Evolutionary conservation across 2,329 filamentous ascomycete species (phyloP).

Genomic region (Fusarium napiforme): DNA sequence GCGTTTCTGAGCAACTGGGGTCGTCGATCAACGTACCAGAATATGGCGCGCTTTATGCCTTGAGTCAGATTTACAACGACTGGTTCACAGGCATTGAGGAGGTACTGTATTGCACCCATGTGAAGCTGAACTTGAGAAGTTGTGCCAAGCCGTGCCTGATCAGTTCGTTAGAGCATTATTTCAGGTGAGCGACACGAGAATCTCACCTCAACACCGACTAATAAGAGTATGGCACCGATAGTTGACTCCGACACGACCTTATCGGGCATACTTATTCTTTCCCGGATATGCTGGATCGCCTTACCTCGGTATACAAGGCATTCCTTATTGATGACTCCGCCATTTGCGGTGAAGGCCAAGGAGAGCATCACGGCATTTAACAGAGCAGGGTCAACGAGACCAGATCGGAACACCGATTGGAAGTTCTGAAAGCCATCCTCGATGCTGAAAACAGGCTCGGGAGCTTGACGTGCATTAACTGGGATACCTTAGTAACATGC

Average conservation of each 20-base stretch:
- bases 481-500: accelerated
- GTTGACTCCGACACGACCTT: constrained; percentile 50
- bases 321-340: constrained; percentile 44
- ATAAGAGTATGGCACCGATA: constrained; percentile 54
- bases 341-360: constrained; percentile 47
- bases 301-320: constrained; percentile 51
- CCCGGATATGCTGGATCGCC: constrained; percentile 48
- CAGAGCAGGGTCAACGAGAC: constrained; percentile 51
- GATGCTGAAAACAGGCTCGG: constrained; percentile 53
- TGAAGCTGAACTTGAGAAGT: constrained; percentile 54
- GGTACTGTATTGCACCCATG: constrained; percentile 51
- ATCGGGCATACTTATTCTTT: constrained; percentile 46
- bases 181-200: accelerated
- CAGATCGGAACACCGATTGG: constrained; percentile 48
- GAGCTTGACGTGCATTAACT: constrained; percentile 43
- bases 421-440: constrained; percentile 54
- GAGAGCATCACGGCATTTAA: constrained; percentile 55
- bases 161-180: neutral
- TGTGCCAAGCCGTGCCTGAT: constrained; percentile 52
- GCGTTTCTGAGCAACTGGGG: no score
- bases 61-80: constrained; percentile 47
- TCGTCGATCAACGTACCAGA: constrained; percentile 35
- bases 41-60: constrained; percentile 58
- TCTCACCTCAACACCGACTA: constrained; percentile 55
- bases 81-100: constrained; percentile 49